Conservation (phyloP, 75 land plant species). For the Ceratopteris richardii region DNA sequence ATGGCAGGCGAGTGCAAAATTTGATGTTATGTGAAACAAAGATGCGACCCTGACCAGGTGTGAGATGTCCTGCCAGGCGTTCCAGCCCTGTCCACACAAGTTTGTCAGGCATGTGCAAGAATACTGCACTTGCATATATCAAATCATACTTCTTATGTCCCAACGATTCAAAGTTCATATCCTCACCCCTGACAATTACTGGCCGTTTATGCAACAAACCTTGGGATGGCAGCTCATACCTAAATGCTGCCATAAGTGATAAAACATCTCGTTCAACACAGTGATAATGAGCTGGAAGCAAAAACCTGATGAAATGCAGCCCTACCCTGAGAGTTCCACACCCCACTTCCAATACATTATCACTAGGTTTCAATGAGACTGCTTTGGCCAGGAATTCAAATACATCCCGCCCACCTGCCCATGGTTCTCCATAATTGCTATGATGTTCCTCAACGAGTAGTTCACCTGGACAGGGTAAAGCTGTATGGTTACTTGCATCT, state of each 20-base stretch:
- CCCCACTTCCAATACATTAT: slow-evolving; percentile 74
- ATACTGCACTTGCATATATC: slow-evolving; percentile 91
- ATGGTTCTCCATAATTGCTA: slow-evolving; percentile 94
- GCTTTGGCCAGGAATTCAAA: slow-evolving; percentile 76
- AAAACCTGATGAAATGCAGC: slow-evolving; percentile 70
- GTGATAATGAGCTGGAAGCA: slow-evolving; percentile 39
- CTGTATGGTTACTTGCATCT: slow-evolving; percentile 29
- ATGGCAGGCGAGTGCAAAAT: slow-evolving; percentile 72
- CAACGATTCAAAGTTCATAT: slow-evolving; percentile 51
- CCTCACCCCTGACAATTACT: slow-evolving; percentile 44
- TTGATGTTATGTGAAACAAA: slow-evolving; percentile 89
- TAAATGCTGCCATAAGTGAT: slow-evolving; percentile 78
- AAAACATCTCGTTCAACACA: slow-evolving; percentile 77
- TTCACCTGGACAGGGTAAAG: slow-evolving; percentile 70
- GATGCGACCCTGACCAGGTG: slow-evolving; percentile 48
- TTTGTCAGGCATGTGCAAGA: slow-evolving; percentile 82
- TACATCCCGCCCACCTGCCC: slow-evolving; percentile 95
- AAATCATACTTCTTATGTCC: slow-evolving; percentile 51
- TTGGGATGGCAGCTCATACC: slow-evolving; percentile 80
- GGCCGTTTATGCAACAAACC: slow-evolving; percentile 78
- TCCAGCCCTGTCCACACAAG: slow-evolving; percentile 78
- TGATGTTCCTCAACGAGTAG: slow-evolving; percentile 91
- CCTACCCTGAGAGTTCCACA: slow-evolving; percentile 90
- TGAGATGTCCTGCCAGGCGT: slow-evolving; percentile 40
- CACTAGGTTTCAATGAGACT: slow-evolving; percentile 21